phyloP scores from a whole-genome alignment of 2,329 filamentous ascomycete genomes.

The Bipolaris cookei region DNA sequence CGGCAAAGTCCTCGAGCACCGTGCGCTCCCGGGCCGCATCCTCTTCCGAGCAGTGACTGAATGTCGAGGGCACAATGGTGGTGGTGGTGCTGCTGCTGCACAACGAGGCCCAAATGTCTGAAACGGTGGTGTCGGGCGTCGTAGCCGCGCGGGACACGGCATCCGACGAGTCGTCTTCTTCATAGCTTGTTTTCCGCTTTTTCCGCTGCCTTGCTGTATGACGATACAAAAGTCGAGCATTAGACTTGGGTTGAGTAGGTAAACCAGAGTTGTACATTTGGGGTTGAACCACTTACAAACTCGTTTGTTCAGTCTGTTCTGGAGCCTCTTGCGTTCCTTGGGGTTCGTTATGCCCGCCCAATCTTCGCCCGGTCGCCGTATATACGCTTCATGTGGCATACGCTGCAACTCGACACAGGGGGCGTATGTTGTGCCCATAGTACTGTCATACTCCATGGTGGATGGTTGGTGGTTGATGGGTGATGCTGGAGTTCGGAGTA shows the following conservation, averaged over 20 bases:
- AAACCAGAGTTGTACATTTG: constrained; percentile 5
- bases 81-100: background rate
- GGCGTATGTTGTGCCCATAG: background rate
- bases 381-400: background rate
- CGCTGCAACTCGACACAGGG: background rate
- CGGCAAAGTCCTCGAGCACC: constrained; percentile 22
- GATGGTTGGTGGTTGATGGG: background rate
- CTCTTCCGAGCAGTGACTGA: background rate
- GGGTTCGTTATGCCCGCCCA: constrained; percentile 28
- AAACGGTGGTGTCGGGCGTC: background rate
- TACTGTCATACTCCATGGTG: background rate
- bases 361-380: constrained; percentile 18
- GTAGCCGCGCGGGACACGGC: background rate
- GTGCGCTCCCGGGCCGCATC: background rate
- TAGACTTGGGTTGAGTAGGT: background rate
- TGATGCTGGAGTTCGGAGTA: background rate
- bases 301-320: constrained; percentile 31
- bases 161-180: background rate
- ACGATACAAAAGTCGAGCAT: background rate
- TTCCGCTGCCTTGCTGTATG: background rate
- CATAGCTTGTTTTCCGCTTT: background rate
- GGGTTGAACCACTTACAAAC: constrained; percentile 2
- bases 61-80: background rate
- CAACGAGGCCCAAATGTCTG: background rate
- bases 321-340: constrained; percentile 22